A percentile compares a stretch with the other conserved stretches of the same genome.
Evolutionary conservation across 2,329 filamentous ascomycete species (phyloP).

Genomic region (Trichophyton simii): DNA sequence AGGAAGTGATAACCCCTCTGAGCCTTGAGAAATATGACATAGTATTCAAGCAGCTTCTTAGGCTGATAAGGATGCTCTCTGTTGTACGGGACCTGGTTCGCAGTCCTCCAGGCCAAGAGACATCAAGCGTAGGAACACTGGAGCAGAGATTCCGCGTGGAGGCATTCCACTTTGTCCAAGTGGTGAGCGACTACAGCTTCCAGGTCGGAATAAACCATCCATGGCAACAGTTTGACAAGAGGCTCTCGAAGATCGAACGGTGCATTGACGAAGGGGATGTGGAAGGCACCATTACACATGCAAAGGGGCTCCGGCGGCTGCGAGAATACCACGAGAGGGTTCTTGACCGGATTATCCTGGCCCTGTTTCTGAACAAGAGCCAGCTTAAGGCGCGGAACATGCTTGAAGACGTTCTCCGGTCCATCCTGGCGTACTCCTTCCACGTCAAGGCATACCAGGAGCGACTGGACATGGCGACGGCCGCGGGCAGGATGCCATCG

Average conservation of each 20-base stretch:
- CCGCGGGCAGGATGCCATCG: not conserved
- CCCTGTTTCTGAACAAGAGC: constrained; percentile 59
- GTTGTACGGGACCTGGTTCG: constrained; percentile 55
- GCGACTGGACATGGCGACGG: not conserved
- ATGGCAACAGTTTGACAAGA: constrained; percentile 59
- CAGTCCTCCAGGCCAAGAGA: constrained; percentile 27
- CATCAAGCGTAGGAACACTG: constrained; percentile 27
- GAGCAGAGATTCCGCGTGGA: constrained; percentile 57
- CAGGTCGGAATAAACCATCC: constrained; percentile 60
- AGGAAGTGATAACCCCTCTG: constrained; percentile 57
- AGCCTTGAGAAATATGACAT: constrained; percentile 70
- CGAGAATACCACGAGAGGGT: constrained; percentile 58
- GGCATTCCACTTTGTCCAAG: constrained; percentile 65
- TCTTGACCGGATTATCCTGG: constrained; percentile 62
- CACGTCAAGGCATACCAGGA: constrained; percentile 19
- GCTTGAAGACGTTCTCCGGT: constrained; percentile 62
- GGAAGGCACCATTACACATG: constrained; percentile 35
- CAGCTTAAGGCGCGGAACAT: constrained; percentile 61
- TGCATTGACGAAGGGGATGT: constrained; percentile 40
- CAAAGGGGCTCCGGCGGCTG: constrained; percentile 53
- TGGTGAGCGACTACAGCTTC: constrained; percentile 64
- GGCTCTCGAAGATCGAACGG: constrained; percentile 51
- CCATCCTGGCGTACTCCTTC: constrained; percentile 57
- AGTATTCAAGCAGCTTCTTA: constrained; percentile 68
- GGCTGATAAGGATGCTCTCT: constrained; percentile 65